Evolutionary conservation across 2,329 filamentous ascomycete genomes (phyloP), one percentile per base, ranked within the genome.

Genomic region (Stachybotrys elegans): DNA sequence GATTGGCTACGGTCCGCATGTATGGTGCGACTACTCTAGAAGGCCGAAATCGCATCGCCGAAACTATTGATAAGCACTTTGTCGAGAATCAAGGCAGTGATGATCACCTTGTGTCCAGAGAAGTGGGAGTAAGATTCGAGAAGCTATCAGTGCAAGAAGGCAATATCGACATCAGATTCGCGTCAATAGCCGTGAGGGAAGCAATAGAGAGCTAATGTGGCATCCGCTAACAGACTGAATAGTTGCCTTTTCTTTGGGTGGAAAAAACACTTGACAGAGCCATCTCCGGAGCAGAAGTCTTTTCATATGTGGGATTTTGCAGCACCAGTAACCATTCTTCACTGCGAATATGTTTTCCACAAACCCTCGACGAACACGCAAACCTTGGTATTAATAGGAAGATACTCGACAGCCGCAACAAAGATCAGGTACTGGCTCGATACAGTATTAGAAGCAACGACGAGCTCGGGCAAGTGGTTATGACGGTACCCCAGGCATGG

Each of bases 401-500:
- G n/a, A n/a, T 29, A 29, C n/a, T 29, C 25, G 25, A n/a, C n/a
- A n/a, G 25, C 9, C 25, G 25, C 9, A n/a, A 29, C n/a, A n/a
- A 29, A 29, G 25, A 29, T 29, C 25, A 29, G 25, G 25, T 29
- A 29, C n/a, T 29, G n/a, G n/a, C n/a, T n/a, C 25, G 25, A 9
- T 29, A 29, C n/a, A 29, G 25, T 25, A n/a, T 22, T 16, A 21
- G 23, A 40, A 40, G 19, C 19, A n/a, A n/a, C n/a, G n/a, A n/a
- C n/a, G n/a, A n/a, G n/a, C n/a, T n/a, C n/a, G n/a, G n/a, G n/a
- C n/a, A n/a, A n/a, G n/a, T n/a, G n/a, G 20, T 40, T 16, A 40
- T 40, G n/a, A 40, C 20, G 12, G 38, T 40, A 22, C 8, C 11
- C n/a, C 38, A 40, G 38, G 38, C 38, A 5, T 40, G 38, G 38